phyloP scores from a whole-genome alignment of 352 stramenopile species.

The Pythium oligandrum region DNA sequence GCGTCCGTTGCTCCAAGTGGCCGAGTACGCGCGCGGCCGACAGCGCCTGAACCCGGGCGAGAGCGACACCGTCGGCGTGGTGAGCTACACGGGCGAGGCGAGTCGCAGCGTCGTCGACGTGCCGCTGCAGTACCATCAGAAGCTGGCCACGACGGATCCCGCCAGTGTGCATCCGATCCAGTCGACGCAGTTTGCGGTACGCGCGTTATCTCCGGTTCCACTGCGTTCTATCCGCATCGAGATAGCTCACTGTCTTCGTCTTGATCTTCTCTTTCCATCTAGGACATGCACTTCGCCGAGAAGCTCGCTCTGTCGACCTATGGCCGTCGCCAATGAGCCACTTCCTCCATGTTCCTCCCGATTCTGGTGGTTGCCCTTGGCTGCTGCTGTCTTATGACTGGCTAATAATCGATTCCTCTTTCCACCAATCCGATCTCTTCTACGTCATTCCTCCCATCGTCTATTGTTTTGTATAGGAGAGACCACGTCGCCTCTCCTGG shows the following conservation, averaged over 20 bases:
- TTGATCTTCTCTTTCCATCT: conserved; percentile 3
- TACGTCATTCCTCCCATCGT: conserved; percentile 10
- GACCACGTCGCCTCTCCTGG: conserved; percentile 12
- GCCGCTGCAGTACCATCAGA: conserved; percentile 46
- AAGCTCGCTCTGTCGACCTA: conserved; percentile 56
- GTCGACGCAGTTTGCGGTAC: conserved; percentile 42
- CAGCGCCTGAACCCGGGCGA: conserved; percentile 42
- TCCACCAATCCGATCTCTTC: conserved; percentile 10
- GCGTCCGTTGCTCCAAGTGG: conserved; percentile 51
- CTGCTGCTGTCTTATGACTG: conserved; percentile 9
- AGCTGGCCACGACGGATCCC: conserved; percentile 13
- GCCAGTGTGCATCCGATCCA: conserved; percentile 55
- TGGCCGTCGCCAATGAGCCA: conserved; percentile 23
- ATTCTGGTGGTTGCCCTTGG: conserved; percentile 19
- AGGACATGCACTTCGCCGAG: conserved; percentile 75
- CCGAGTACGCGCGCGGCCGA: conserved; percentile 41
- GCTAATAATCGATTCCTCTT: conserved; percentile 5
- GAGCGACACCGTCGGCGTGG: conserved; percentile 41
- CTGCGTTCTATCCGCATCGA: too few species aligned
- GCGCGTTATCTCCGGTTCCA: too few species aligned
- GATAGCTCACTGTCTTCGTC: too few species aligned
- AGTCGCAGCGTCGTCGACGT: conserved; percentile 41
- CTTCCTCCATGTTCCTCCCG: not conserved
- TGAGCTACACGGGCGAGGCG: conserved; percentile 45
- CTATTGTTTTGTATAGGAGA: not conserved